Evolutionary conservation across 495 filamentous ascomycete genomes (phyloP).

Genomic region (Daldinia vernicosa): DNA sequence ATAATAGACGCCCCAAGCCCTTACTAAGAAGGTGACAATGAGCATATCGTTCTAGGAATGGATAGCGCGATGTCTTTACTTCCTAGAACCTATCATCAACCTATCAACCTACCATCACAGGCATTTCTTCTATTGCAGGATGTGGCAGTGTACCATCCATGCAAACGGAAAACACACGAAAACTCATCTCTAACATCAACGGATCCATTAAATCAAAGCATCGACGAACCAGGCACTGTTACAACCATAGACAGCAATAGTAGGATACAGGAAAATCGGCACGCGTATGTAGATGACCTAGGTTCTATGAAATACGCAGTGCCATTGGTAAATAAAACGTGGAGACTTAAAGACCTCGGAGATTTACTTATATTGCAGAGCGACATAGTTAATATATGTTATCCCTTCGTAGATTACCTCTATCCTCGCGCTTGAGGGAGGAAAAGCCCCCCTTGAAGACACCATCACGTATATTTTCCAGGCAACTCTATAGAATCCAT

Average conservation of each 20-base stretch:
- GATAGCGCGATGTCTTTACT: not conserved
- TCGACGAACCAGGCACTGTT: not conserved
- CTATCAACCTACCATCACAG: not conserved
- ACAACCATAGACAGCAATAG: not conserved
- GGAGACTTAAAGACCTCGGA: not conserved
- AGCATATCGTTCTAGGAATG: not conserved
- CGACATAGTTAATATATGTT: not conserved
- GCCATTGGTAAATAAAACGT: not conserved
- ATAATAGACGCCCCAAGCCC: not conserved
- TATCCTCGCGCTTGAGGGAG: not conserved
- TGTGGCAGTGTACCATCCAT: slow-evolving; percentile 5
- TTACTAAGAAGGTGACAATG: not conserved
- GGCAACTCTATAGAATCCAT: not conserved
- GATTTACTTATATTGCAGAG: not conserved
- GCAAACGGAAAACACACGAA: not conserved
- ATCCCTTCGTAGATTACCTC: not conserved
- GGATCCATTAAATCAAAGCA: not conserved
- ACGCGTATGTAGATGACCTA: not conserved
- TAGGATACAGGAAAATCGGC: not conserved
- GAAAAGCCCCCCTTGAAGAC: not conserved
- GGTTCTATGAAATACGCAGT: not conserved
- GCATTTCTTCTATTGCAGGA: not conserved
- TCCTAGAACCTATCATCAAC: not conserved
- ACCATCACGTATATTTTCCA: not conserved
- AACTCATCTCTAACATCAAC: not conserved